A percentile compares a stretch with the other conserved stretches of the same genome.
Conservation (phyloP, 306 rosid genomes). For the Hippophae tibetana region DNA sequence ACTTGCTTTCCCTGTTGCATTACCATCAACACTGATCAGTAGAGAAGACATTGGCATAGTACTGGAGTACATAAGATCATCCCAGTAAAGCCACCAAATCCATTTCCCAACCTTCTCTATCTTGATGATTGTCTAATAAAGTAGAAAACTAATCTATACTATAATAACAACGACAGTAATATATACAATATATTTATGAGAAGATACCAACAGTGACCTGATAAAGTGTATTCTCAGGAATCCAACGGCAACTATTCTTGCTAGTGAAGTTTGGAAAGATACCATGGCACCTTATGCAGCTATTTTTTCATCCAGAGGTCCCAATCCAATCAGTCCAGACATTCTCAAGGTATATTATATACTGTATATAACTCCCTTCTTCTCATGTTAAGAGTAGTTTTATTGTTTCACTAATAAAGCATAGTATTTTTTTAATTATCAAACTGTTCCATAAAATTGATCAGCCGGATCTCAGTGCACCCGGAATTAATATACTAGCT, state of each 20-base stretch:
- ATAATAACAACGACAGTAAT: not conserved
- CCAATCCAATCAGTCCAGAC: slow-evolving; percentile 13
- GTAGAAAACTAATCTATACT: not conserved
- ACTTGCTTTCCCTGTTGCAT: not conserved
- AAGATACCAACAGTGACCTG: no score
- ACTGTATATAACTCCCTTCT: not conserved
- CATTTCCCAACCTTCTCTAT: no score
- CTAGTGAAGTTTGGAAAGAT: slow-evolving; percentile 7
- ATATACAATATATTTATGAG: no score
- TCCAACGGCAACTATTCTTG: slow-evolving; percentile 16
- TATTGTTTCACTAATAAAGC: no score
- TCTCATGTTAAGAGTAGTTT: no score
- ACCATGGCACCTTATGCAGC: slow-evolving; percentile 11
- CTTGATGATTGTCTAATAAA: not conserved
- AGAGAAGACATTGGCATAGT: slow-evolving; percentile 6
- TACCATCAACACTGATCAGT: slow-evolving; percentile 11
- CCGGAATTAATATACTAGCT: slow-evolving; percentile 18
- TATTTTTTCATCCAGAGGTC: slow-evolving; percentile 21
- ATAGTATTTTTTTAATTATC: no score
- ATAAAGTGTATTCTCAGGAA: not conserved
- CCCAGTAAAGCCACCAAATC: slow-evolving; percentile 6
- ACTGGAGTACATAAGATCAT: slow-evolving; percentile 14
- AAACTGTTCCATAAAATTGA: not conserved
- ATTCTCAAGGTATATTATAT: slow-evolving; percentile 20
- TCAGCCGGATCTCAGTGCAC: slow-evolving; percentile 25